These are phyloP conservation scores for Ramularia endophylla DNA, from an alignment of 2,329 filamentous ascomycete species.

Conservation along the genomic window DNA sequence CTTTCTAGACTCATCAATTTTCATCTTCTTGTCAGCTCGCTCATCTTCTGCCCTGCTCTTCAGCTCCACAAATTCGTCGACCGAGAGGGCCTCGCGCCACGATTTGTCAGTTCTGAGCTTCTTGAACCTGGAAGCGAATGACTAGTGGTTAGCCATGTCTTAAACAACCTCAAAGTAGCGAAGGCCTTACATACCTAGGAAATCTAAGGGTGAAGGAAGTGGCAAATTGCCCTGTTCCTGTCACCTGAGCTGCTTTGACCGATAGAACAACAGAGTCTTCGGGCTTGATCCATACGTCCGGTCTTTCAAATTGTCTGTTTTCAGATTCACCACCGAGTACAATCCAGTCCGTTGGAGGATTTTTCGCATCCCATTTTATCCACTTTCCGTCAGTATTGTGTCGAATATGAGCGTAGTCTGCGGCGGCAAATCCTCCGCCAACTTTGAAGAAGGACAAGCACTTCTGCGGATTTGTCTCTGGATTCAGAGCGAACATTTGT, in stretches of 20 bases:
- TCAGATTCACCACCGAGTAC: slow-evolving; percentile 79
- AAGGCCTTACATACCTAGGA: no score
- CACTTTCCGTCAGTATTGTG: slow-evolving; percentile 89
- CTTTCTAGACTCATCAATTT: slow-evolving; percentile 61
- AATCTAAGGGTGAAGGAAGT: slow-evolving; percentile 77
- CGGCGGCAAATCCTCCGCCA: slow-evolving; percentile 80
- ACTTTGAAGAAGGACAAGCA: slow-evolving; percentile 97
- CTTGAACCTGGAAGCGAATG: no score
- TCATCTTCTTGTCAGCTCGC: slow-evolving; percentile 65
- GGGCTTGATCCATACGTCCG: slow-evolving; percentile 90
- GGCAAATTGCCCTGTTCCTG: slow-evolving; percentile 69
- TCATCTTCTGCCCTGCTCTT: slow-evolving; percentile 65
- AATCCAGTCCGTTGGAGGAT: slow-evolving; percentile 70
- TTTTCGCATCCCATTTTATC: slow-evolving; percentile 73
- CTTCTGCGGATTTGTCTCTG: slow-evolving; percentile 55
- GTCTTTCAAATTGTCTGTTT: slow-evolving; percentile 66
- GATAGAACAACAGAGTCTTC: slow-evolving; percentile 80
- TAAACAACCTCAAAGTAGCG: no score
- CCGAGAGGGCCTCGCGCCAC: slow-evolving; percentile 74
- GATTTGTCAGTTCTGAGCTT: slow-evolving; percentile 71
- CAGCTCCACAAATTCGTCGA: slow-evolving; percentile 70
- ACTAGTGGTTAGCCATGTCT: no score
- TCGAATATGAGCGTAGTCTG: slow-evolving; percentile 77
- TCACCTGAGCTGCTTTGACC: slow-evolving; percentile 80
- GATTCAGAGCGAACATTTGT: neutral